A percentile compares a stretch with the other conserved stretches of the same genome.
Conservation (phyloP, 148 eudicot species). For the Fallopia convolvulus region DNA sequence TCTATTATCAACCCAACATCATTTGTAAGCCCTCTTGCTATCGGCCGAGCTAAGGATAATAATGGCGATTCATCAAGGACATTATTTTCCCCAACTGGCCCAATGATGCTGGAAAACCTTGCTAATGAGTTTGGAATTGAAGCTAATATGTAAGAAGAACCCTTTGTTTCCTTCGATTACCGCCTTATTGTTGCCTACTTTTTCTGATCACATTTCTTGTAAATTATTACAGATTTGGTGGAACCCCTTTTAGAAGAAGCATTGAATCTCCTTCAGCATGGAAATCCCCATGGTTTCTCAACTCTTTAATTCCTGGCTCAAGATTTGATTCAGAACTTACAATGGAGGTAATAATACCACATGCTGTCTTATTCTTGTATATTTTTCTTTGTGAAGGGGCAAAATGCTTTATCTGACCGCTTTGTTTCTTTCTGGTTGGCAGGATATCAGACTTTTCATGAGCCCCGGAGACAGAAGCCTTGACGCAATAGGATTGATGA, state of each 20-base stretch:
- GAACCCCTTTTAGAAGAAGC: slow-evolving; percentile 79
- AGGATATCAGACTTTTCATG: slow-evolving; percentile 77
- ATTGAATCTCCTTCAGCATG: slow-evolving; percentile 94
- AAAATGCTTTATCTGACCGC: background rate
- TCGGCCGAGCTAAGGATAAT: slow-evolving; percentile 30
- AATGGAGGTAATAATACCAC: slow-evolving; percentile 49
- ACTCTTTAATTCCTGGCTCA: slow-evolving; percentile 60
- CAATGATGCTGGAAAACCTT: slow-evolving; percentile 33
- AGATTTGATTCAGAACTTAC: slow-evolving; percentile 79
- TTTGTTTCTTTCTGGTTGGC: slow-evolving; percentile 5
- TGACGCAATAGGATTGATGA: slow-evolving; percentile 89
- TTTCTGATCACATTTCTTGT: background rate
- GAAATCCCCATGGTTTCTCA: slow-evolving; percentile 96
- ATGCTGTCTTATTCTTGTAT: background rate
- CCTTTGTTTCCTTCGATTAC: background rate
- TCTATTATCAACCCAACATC: slow-evolving; percentile 26
- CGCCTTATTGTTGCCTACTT: background rate
- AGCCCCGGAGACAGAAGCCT: slow-evolving; percentile 69
- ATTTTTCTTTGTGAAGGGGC: background rate
- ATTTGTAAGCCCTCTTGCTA: slow-evolving; percentile 30
- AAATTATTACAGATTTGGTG: slow-evolving; percentile 44
- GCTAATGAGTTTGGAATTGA: slow-evolving; percentile 43
- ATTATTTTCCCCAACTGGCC: slow-evolving; percentile 25
- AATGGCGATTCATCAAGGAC: slow-evolving; percentile 27
- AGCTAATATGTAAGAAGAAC: slow-evolving; percentile 65